phyloP scores from a whole-genome alignment of 176 grass and related monocot genomes.

The Aegilops bicornis region DNA sequence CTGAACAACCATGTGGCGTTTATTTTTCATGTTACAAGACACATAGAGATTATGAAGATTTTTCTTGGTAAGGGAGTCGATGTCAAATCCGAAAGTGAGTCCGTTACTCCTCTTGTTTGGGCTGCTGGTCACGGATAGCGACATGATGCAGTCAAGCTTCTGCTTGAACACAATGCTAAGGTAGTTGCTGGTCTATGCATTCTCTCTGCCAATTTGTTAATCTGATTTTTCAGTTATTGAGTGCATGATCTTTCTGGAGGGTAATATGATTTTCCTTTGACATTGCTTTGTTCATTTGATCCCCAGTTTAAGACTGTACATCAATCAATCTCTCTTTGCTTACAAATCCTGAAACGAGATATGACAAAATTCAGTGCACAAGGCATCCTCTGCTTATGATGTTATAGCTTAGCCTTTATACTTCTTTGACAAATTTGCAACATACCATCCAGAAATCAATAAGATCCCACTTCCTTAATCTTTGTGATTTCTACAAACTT shows the following conservation, averaged over 20 bases:
- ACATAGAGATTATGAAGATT: slow-evolving; percentile 72
- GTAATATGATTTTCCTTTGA: too few species aligned
- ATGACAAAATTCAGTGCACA: too few species aligned
- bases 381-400: too few species aligned
- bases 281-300: too few species aligned
- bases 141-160: slow-evolving; percentile 56
- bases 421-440: too few species aligned
- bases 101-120: slow-evolving; percentile 75
- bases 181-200: slow-evolving; percentile 14
- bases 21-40: slow-evolving; percentile 44
- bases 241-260: background rate
- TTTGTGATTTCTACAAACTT: too few species aligned
- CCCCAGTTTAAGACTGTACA: too few species aligned
- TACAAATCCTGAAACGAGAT: too few species aligned
- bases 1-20: background rate
- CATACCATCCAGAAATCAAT: too few species aligned
- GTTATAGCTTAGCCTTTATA: too few species aligned
- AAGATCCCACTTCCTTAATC: too few species aligned
- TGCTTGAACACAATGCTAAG: slow-evolving; percentile 73
- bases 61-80: slow-evolving; percentile 70
- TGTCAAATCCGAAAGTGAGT: slow-evolving; percentile 87
- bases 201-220: background rate
- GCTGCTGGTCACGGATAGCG: slow-evolving; percentile 73
- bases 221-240: background rate
- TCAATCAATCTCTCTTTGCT: too few species aligned